These are phyloP conservation scores for Fomitopsis palustris DNA, from an alignment of 1,284 basidiomycete genomes.

Conservation along the genomic window DNA sequence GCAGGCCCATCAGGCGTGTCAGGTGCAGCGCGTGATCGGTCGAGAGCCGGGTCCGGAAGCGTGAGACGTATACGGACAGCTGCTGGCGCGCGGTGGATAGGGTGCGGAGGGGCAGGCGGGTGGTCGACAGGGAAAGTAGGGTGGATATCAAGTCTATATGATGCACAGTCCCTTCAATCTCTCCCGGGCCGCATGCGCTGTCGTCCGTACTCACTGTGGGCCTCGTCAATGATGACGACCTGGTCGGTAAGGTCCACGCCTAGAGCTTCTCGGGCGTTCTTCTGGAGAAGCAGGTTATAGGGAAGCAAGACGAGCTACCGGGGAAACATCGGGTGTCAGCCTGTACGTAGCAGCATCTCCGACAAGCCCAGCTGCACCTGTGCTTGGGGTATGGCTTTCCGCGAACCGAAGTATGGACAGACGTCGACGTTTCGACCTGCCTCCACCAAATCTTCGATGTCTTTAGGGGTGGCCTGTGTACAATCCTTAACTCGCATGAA, in stretches of 20 bases:
- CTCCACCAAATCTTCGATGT: conserved; percentile 89
- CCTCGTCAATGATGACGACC: conserved; percentile 93
- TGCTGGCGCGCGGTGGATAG: conserved; percentile 71
- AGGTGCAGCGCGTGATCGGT: conserved; percentile 78
- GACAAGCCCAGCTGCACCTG: conserved; percentile 52
- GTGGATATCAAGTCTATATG: conserved; percentile 80
- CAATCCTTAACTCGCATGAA: neutral
- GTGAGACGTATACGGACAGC: conserved; percentile 75
- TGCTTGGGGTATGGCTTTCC: conserved; percentile 85
- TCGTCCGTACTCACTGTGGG: conserved; percentile 76
- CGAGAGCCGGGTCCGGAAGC: conserved; percentile 77
- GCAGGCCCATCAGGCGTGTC: conserved; percentile 71
- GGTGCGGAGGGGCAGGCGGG: conserved; percentile 57
- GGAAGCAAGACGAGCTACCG: conserved; percentile 83
- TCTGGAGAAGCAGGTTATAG: conserved; percentile 90
- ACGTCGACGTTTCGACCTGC: conserved; percentile 65
- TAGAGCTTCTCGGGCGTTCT: conserved; percentile 81
- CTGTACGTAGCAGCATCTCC: neutral
- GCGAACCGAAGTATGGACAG: conserved; percentile 93
- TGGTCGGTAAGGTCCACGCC: conserved; percentile 83
- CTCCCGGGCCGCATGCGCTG: neutral
- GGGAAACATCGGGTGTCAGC: neutral
- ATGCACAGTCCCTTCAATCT: neutral
- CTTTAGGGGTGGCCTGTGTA: conserved; percentile 77
- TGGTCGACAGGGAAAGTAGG: conserved; percentile 82